phyloP scores from a whole-genome alignment of 1,139 yeast genomes.

The Kodamaea sp. region DNA sequence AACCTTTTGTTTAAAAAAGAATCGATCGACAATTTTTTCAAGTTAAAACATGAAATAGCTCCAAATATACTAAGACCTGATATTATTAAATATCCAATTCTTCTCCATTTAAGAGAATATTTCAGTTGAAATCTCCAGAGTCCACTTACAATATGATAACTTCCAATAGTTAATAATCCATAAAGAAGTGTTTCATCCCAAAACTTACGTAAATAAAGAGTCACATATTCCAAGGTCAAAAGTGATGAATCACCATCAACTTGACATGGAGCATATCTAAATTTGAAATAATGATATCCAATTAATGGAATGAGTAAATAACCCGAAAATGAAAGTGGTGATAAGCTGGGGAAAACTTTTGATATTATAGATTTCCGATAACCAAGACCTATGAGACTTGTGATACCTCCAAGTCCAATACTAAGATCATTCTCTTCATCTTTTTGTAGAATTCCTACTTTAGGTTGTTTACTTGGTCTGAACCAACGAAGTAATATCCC shows the following conservation, averaged over 20 bases:
- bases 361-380: slow-evolving; percentile 45
- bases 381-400: slow-evolving; percentile 53
- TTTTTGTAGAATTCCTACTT: neutral
- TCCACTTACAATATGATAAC: slow-evolving; percentile 40
- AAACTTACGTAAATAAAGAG: slow-evolving; percentile 32
- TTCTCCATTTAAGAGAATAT: slow-evolving; percentile 29
- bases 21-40: neutral
- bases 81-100: slow-evolving; percentile 27
- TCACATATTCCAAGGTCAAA: slow-evolving; percentile 51
- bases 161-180: slow-evolving; percentile 22
- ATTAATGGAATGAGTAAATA: slow-evolving; percentile 48
- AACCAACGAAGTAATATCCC: slow-evolving; percentile 51
- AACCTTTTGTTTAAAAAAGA: slow-evolving; percentile 6
- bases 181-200: slow-evolving; percentile 21
- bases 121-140: slow-evolving; percentile 28
- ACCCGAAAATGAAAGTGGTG: slow-evolving; percentile 61
- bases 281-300: slow-evolving; percentile 44
- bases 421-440: slow-evolving; percentile 25
- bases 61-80: no score
- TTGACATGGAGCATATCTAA: slow-evolving; percentile 46
- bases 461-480: slow-evolving; percentile 20
- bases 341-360: slow-evolving; percentile 26
- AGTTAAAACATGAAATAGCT: neutral
- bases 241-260: slow-evolving; percentile 66
- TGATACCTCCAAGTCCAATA: slow-evolving; percentile 59